Evolutionary conservation across 2,329 filamentous ascomycete species (phyloP).

Genomic region (Lizonia empirigonia): DNA sequence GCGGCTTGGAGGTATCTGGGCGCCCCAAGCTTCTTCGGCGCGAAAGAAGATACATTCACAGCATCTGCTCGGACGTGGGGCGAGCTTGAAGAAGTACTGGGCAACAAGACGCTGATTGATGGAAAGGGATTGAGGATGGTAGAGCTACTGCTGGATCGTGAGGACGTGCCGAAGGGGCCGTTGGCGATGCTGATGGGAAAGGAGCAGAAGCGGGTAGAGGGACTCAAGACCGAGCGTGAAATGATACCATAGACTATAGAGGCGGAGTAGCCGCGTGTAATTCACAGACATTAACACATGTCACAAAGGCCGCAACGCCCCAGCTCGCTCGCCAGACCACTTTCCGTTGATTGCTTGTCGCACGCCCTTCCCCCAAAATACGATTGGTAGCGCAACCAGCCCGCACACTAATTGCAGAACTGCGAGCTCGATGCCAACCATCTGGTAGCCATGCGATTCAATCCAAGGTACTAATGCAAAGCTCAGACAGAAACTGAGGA

Average conservation of each 20-base stretch:
- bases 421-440: constrained; percentile 44
- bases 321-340: constrained; percentile 34
- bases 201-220: constrained; percentile 7
- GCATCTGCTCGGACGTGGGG: constrained; percentile 52
- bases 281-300: not conserved
- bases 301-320: constrained; percentile 36
- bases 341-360: constrained; percentile 37
- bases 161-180: constrained; percentile 20
- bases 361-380: constrained; percentile 39
- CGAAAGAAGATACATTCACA: constrained; percentile 15
- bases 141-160: constrained; percentile 49
- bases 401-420: constrained; percentile 42
- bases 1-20: constrained; percentile 26
- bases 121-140: constrained; percentile 51
- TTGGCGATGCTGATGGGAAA: constrained; percentile 14
- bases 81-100: constrained; percentile 52
- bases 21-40: constrained; percentile 29
- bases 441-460: constrained; percentile 30
- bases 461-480: constrained; percentile 36
- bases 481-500: constrained; percentile 31
- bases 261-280: not conserved
- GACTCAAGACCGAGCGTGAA: not conserved
- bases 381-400: constrained; percentile 34
- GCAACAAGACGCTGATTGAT: constrained; percentile 43
- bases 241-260: constrained; percentile 2